Conservation (phyloP, 345 rosid species). For the Brassica carinata region DNA sequence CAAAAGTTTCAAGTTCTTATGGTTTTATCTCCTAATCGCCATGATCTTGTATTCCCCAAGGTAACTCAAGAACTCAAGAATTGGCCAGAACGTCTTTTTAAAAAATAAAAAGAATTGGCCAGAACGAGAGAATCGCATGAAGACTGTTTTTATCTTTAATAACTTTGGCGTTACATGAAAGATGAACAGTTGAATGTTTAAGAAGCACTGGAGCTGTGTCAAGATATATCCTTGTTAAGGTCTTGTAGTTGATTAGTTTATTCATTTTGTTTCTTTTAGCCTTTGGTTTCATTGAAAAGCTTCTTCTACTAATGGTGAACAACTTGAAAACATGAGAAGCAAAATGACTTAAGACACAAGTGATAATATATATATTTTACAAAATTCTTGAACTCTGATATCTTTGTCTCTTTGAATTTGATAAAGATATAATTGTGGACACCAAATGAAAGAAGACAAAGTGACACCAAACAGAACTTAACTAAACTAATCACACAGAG, state of each 20-base stretch:
- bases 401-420: conserved; percentile 29
- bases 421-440: conserved; percentile 26
- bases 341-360: conserved; percentile 13
- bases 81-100: too few relatives aligned
- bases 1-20: too few relatives aligned
- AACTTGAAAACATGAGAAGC: conserved; percentile 18
- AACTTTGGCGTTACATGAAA: too few relatives aligned
- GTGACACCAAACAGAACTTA: background rate
- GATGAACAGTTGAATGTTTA: too few relatives aligned
- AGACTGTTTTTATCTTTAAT: too few relatives aligned
- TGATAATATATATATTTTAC: background rate
- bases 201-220: background rate
- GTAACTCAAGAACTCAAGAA: too few relatives aligned
- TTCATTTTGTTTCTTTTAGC: background rate
- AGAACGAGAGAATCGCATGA: too few relatives aligned
- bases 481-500: conserved; percentile 21
- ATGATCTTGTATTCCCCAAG: too few relatives aligned
- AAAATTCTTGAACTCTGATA: conserved; percentile 10
- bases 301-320: conserved; percentile 23
- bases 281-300: conserved; percentile 14
- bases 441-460: conserved; percentile 36
- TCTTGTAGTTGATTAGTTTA: conserved; percentile 31
- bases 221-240: conserved; percentile 29
- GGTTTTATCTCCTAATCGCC: too few relatives aligned
- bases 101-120: too few relatives aligned